Evolutionary conservation across 2,329 filamentous ascomycete genomes (phyloP).

Genomic region (Arthrobotrys sinensis): DNA sequence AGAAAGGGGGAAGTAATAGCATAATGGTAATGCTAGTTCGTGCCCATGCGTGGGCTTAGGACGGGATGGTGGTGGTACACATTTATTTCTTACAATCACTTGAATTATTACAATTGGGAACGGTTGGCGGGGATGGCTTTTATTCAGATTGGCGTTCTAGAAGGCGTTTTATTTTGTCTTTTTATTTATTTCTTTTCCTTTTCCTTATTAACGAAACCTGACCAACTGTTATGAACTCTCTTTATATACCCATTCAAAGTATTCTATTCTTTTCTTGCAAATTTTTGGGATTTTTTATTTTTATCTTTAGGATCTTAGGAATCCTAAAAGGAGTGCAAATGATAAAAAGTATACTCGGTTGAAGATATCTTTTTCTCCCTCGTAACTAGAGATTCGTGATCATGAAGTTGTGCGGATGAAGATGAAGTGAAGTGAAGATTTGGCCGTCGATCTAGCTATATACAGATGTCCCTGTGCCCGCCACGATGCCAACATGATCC

Average conservation of each 20-base stretch:
- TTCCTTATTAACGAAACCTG: slow-evolving; percentile 11
- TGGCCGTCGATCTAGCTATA: slow-evolving; percentile 33
- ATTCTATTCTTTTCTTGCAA: not conserved
- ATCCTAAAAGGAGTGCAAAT: slow-evolving; percentile 1
- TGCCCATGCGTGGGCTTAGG: not conserved
- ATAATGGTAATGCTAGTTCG: slow-evolving; percentile 37
- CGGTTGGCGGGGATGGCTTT: slow-evolving; percentile 6
- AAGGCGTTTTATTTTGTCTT: slow-evolving; percentile 31
- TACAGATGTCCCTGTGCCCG: slow-evolving; percentile 8
- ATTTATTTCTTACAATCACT: slow-evolving; percentile 47
- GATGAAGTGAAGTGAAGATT: slow-evolving; percentile 48
- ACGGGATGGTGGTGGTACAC: not conserved
- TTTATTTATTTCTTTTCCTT: slow-evolving; percentile 10
- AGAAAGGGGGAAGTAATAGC: not conserved
- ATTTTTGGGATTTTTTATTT: slow-evolving; percentile 4
- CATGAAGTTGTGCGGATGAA: not conserved
- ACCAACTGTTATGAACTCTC: slow-evolving; percentile 60
- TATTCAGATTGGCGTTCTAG: slow-evolving; percentile 49
- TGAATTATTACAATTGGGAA: not conserved
- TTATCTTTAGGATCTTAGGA: not conserved
- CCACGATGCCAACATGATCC: not conserved
- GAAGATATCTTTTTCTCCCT: not conserved
- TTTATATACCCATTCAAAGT: slow-evolving; percentile 51
- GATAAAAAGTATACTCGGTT: slow-evolving; percentile 26
- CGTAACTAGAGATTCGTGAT: not conserved